Base-by-base conservation (phyloP, 129 eudicot genomes). In the Chrysanthemum lavandulifolium region DNA sequence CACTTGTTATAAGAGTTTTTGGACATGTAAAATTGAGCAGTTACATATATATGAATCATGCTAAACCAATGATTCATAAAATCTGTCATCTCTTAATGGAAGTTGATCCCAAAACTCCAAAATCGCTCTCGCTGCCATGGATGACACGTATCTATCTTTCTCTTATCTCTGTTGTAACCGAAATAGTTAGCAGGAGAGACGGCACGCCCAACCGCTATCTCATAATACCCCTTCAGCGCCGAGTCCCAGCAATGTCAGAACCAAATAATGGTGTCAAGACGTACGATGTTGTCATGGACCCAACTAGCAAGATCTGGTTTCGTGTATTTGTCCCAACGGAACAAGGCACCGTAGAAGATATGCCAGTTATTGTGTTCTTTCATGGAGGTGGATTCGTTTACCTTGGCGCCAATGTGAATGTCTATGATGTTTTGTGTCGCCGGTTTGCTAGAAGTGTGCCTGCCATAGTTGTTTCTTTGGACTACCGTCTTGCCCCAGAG, bases 161-260 rank as follows among this genome's bases (percentile, higher is more conserved):
- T 0, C 1, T 78, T 15, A 33, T 72, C 67, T 4, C 60, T 67
- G 3, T 73, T 40, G 13, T 64, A 12, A 71, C 74, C 61, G 79
- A 78, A 49, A 50, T 67, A 11, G 16, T 76, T 53, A 36, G 48
- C 31, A 82, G 86, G 49, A 53, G 13, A 40, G 65, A 86, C 72
- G 86, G 88, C 71, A 83, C 91, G 27, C 69, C 84, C 59, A 86
- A 78, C 84, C 91, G 88, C 49, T 74, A 79, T 50, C 67, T 83
- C 21, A 31, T 56, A 14, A 59, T n/a, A 1, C 11, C 76, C 15
- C 10, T 61, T 45, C 19, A 65, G 15, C 16, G 16, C 70, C 76
- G 40, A 5, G 6, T 11, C 11, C 66, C 71, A 12, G 33, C 67
- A 1, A 71, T 55, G 10, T 13, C 61, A 12, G 59, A 61, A 33